A percentile compares a stretch with the other conserved stretches of the same genome.
phyloP scores from a whole-genome alignment of 768 basidiomycete species.

The Tricholoma flavovirens region DNA sequence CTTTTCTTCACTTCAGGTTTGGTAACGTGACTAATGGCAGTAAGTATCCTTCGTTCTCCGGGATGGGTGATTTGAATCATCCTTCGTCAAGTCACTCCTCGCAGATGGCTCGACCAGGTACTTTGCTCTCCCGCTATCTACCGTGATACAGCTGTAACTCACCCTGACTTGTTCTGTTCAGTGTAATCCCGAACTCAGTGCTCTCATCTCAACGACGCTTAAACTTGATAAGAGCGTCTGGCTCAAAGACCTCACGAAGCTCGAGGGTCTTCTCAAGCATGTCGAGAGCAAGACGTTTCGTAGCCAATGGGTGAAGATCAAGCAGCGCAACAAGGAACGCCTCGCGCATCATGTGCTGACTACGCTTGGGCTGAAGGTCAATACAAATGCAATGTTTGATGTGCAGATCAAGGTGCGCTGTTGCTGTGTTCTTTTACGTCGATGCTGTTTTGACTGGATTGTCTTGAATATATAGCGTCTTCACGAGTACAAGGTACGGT shows the following conservation, averaged over 20 bases:
- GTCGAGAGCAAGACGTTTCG: constrained; percentile 73
- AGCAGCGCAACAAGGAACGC: constrained; percentile 87
- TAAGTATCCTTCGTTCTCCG: constrained; percentile 30
- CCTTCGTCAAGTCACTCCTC: constrained; percentile 63
- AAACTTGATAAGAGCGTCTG: constrained; percentile 69
- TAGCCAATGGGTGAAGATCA: constrained; percentile 76
- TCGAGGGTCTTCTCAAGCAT: constrained; percentile 70
- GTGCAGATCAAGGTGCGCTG: constrained; percentile 75
- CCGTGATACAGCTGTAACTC: neutral
- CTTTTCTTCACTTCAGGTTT: constrained; percentile 38
- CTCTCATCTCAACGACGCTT: constrained; percentile 80
- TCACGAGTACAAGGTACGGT: constrained; percentile 82
- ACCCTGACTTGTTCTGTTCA: constrained; percentile 19
- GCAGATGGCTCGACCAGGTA: constrained; percentile 86
- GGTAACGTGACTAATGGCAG: constrained; percentile 92
- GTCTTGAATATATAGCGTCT: constrained; percentile 49
- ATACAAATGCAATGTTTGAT: constrained; percentile 80
- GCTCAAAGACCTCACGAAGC: constrained; percentile 77
- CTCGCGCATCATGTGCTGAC: constrained; percentile 71
- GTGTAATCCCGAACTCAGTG: constrained; percentile 87
- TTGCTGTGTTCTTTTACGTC: neutral
- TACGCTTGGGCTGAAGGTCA: constrained; percentile 64
- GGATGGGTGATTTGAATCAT: neutral
- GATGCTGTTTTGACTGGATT: neutral
- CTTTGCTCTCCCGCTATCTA: neutral